These are phyloP conservation scores for Rhizopus sp. DNA, from an alignment of 371 early-diverging fungal genomes.

Conservation along the genomic window DNA sequence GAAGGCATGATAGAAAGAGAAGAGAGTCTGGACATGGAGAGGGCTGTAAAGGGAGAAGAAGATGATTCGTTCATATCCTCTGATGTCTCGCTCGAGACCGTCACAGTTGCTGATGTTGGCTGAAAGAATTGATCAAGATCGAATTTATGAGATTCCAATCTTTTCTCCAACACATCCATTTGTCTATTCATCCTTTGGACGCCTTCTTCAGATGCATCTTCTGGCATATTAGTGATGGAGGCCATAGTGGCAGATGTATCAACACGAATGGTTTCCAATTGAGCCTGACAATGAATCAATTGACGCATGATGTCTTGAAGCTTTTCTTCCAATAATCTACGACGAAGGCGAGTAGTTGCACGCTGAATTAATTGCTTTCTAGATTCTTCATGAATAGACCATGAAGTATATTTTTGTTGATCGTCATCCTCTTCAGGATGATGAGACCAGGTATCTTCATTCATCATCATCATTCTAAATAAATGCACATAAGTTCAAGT, in stretches of 20 bases:
- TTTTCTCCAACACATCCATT: conserved; percentile 40
- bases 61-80: neutral
- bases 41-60: conserved; percentile 16
- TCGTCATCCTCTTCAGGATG: conserved; percentile 1
- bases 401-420: conserved; percentile 13
- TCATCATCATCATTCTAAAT: neutral
- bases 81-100: conserved; percentile 1
- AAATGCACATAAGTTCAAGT: neutral
- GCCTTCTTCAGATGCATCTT: conserved; percentile 13
- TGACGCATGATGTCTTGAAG: conserved; percentile 32
- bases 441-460: neutral
- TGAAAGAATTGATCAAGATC: conserved; percentile 8
- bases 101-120: neutral
- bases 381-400: conserved; percentile 9
- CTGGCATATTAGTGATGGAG: conserved; percentile 24
- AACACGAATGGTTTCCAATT: conserved; percentile 31
- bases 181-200: conserved; percentile 23
- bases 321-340: conserved; percentile 22
- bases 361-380: conserved; percentile 27
- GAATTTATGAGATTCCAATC: conserved; percentile 24
- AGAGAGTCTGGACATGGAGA: conserved; percentile 36
- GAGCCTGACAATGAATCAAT: conserved; percentile 26
- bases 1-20: conserved; percentile 37
- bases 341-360: conserved; percentile 22
- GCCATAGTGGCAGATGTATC: conserved; percentile 36